Conservation (phyloP, 106 monocot genomes). For the Gastrodia elata region DNA sequence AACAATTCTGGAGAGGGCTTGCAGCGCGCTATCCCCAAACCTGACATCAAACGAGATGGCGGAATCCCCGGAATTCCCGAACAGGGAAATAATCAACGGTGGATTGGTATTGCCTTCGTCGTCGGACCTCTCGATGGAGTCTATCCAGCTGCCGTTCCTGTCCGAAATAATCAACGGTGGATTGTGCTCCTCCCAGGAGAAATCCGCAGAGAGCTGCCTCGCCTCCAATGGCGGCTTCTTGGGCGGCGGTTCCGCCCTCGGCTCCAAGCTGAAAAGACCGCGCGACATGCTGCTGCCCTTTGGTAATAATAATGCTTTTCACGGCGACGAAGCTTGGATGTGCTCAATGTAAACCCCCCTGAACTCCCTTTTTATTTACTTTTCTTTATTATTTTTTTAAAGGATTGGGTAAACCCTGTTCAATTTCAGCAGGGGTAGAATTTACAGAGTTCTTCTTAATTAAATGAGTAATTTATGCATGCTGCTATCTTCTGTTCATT, state of each 20-base stretch:
- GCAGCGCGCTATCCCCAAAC: constrained; percentile 18
- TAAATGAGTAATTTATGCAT: no score
- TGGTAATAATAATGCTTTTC: background rate
- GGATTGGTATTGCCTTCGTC: no score
- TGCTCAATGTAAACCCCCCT: constrained; percentile 2
- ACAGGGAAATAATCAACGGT: constrained; percentile 7
- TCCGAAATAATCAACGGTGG: constrained; percentile 15
- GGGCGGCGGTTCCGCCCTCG: background rate
- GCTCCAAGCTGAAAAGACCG: constrained; percentile 13
- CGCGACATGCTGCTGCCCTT: background rate
- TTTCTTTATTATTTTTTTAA: no score
- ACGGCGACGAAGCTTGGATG: background rate
- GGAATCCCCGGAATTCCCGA: constrained; percentile 13
- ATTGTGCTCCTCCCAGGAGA: constrained; percentile 7
- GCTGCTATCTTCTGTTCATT: no score
- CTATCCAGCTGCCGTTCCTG: constrained; percentile 9
- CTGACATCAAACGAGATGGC: constrained; percentile 5
- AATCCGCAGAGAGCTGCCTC: constrained; percentile 37
- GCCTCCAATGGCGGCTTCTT: constrained; percentile 14
- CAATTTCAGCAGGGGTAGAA: no score
- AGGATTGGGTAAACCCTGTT: no score
- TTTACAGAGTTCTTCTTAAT: no score
- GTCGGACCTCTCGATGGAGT: constrained; percentile 6
- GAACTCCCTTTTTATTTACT: background rate
- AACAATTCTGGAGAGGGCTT: constrained; percentile 43